Evolutionary conservation across 495 filamentous ascomycete genomes (phyloP), one percentile per base, ranked within the genome.

Genomic region (Talaromyces ruber): DNA sequence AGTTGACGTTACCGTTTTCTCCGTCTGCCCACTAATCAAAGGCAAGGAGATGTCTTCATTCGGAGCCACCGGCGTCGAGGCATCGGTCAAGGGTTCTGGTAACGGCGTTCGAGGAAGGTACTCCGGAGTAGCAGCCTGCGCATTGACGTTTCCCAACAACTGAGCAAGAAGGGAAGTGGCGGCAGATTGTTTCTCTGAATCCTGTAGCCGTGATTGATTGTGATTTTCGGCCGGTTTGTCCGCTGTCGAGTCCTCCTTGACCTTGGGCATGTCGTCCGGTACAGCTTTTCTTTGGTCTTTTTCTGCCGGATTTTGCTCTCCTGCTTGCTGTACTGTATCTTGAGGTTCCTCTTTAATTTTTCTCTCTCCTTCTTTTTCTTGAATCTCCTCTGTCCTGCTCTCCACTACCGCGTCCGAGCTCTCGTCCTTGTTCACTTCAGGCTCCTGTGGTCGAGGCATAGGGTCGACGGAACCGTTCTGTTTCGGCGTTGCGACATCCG

Each of bases 101-200:
- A 60, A 30, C 22, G 59, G 59, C 45, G 59, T 60, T 32, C 43
- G 59, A 21, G 59, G 59, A 3, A 60, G 26, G 16, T 52, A 45
- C 16, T 60, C 59, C 11, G 62, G 57, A 0, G 62, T 54, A 43
- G 58, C 45, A 53, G 51, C 11, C 12, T 68, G 47, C 51, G 74
- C 73, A 64, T 11, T 34, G 54, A 34, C 26, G 16, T 74, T 76
- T 25, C 75, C 75, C 32, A 80, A 73, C 0, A 79, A 67, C 66
- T 79, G 75, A 22, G 77, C 76, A 50, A 79, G 69, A 3, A 80
- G 72, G 26, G 76, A 74, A 26, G 76, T 77, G 65, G 77, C 77
- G 43, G 77, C 77, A 47, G 71, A 74, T 64, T 79, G 76, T 25
- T 68, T 69, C 22, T 67, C 61, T 32, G 29, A 11, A 18, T 45